Evolutionary conservation across 768 basidiomycete species (phyloP), one percentile per base, ranked within the genome.

Genomic region (Grammothele lineata): DNA sequence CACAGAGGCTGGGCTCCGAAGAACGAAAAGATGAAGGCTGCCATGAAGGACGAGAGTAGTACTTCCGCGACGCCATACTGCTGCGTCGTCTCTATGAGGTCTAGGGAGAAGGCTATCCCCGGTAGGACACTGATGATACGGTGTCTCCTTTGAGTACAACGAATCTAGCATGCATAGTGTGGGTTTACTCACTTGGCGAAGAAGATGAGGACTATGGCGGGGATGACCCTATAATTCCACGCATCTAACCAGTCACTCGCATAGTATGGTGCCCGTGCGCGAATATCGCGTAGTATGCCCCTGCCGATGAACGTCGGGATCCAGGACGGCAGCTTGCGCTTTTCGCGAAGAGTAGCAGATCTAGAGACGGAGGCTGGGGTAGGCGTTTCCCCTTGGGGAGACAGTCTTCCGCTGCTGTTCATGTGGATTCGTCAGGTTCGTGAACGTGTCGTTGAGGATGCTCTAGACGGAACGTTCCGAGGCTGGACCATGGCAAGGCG

Each of bases 51-150:
- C 2, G 84, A 78, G 7, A 88, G 56, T 0, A 95, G 70, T 5
- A 92, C 87, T 64, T 96, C 94, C 1, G 88, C 72, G 12, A 96
- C 89, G 2, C 92, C 92, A 66, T 96, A 95, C 57, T 91, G 77
- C 19, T 81, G 75, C 1, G 92, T 92, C 0, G 91, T 92, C 64
- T 94, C 89, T 63, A 94, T 95, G 12, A 96, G 70, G 61, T 94
- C 91, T 43, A 96, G 63, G 18, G 91, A 92, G 64, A 96, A 96
- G 2, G 94, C 92, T 37, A 94, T 85, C 8, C 87, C 91, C 14
- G 92, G 91, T 15, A 93, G 73, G n/a, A 92, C 81, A 53, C 87
- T 87, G 55, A 26, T n/a, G 35, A 17, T 8, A 36, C 18, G 35
- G 15, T 15, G 15, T 9, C 8, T 9, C 15, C 30, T 9, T 9